Evolutionary conservation across 495 filamentous ascomycete species (phyloP).

Genomic region (Pyrenopolyporus hunteri): DNA sequence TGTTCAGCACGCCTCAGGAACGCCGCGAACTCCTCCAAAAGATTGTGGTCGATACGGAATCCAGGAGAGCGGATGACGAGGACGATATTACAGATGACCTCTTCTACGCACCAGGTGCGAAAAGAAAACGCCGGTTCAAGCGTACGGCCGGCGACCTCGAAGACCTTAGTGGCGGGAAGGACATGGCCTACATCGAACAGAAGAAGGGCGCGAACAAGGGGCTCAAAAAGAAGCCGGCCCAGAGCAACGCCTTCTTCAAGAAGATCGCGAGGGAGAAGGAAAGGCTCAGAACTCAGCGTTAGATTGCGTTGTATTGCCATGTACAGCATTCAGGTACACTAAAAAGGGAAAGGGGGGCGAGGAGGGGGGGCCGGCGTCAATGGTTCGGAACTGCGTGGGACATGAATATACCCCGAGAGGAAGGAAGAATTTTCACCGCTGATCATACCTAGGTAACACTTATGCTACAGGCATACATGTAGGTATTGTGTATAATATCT

Average conservation of each 20-base stretch:
- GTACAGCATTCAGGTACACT: slow-evolving; percentile 2
- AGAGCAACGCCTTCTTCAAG: slow-evolving; percentile 68
- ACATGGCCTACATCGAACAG: slow-evolving; percentile 96
- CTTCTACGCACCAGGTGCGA: slow-evolving; percentile 64
- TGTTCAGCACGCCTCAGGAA: slow-evolving; percentile 79
- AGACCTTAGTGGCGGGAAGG: slow-evolving; percentile 85
- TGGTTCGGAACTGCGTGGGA: slow-evolving; percentile 1
- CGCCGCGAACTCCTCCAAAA: slow-evolving; percentile 87
- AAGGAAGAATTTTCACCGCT: slow-evolving; percentile 19
- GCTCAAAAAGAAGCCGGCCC: slow-evolving; percentile 72
- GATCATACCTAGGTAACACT: slow-evolving; percentile 2
- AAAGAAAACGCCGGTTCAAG: slow-evolving; percentile 65
- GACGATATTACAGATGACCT: slow-evolving; percentile 84
- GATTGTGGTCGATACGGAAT: slow-evolving; percentile 91
- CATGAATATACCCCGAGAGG: slow-evolving; percentile 23
- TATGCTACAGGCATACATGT: background rate
- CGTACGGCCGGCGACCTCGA: slow-evolving; percentile 84
- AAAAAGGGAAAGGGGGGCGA: background rate
- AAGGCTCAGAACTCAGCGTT: slow-evolving; percentile 35
- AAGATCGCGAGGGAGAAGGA: slow-evolving; percentile 78
- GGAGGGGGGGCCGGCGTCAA: slow-evolving; percentile 2
- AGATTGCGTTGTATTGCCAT: slow-evolving; percentile 5
- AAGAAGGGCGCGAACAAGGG: slow-evolving; percentile 74
- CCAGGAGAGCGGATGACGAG: slow-evolving; percentile 65
- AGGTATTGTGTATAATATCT: too few relatives aligned